Evolutionary conservation across 805 yeast species (phyloP).

Genomic region (Nakazawaea laoshanensis): DNA sequence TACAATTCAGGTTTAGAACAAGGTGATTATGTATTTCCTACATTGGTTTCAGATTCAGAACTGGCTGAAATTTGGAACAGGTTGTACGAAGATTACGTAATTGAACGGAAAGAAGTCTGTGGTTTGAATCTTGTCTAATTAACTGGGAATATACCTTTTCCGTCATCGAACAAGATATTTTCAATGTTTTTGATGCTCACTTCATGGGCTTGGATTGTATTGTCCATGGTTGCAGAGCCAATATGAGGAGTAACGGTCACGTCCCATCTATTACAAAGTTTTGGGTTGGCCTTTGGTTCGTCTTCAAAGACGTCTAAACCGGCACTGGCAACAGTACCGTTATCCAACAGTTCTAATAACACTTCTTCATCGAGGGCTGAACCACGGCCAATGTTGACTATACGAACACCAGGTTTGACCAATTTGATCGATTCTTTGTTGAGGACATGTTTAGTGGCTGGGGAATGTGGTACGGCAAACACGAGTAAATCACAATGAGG

Average conservation of each 20-base stretch:
- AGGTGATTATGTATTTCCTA: slow-evolving; percentile 11
- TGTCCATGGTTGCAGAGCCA: slow-evolving; percentile 47
- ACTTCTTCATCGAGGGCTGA: slow-evolving; percentile 42
- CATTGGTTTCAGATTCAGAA: slow-evolving; percentile 22
- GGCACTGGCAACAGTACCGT: slow-evolving; percentile 41
- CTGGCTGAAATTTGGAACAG: slow-evolving; percentile 24
- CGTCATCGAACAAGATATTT: slow-evolving; percentile 24
- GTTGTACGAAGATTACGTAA: slow-evolving; percentile 18
- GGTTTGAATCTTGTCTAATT: slow-evolving; percentile 14
- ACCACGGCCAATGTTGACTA: slow-evolving; percentile 59
- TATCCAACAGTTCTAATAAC: slow-evolving; percentile 33
- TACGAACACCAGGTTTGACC: slow-evolving; percentile 30
- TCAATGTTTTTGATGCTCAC: slow-evolving; percentile 36
- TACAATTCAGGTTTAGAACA: slow-evolving; percentile 2
- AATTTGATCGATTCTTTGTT: slow-evolving; percentile 29
- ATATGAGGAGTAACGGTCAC: slow-evolving; percentile 54
- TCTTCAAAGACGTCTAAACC: slow-evolving; percentile 54
- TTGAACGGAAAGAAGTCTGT: slow-evolving; percentile 11
- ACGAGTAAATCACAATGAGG: slow-evolving; percentile 42
- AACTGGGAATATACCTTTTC: slow-evolving; percentile 18
- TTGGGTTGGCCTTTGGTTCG: slow-evolving; percentile 36
- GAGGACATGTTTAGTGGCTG: slow-evolving; percentile 41
- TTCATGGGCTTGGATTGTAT: slow-evolving; percentile 33
- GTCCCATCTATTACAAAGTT: slow-evolving; percentile 25
- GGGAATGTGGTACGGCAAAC: slow-evolving; percentile 49